Evolutionary conservation across 2,329 filamentous ascomycete genomes (phyloP).

Genomic region (Xylaria sp.): DNA sequence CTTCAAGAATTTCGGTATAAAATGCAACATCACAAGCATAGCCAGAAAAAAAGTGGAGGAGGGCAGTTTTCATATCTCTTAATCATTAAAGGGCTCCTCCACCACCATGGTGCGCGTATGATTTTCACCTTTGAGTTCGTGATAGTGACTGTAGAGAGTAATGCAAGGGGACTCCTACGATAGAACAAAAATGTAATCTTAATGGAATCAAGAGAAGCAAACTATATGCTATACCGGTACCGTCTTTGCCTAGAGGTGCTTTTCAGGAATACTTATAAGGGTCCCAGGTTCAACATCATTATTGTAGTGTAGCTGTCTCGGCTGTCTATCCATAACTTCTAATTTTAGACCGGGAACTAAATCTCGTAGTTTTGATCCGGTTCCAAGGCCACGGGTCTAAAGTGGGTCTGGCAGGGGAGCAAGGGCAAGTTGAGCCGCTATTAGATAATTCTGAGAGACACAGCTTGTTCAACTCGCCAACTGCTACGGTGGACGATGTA

Average conservation of each 20-base stretch:
- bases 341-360: slow-evolving; percentile 12
- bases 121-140: not conserved
- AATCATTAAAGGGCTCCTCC: not conserved
- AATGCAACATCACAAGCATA: not conserved
- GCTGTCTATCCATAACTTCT: not conserved
- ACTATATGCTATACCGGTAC: not conserved
- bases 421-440: not conserved
- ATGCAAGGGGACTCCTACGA: not conserved
- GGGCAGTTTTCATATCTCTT: not conserved
- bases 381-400: slow-evolving; percentile 4
- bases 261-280: not conserved
- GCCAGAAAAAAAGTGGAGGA: not conserved
- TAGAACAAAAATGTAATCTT: not conserved
- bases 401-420: not conserved
- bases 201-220: not conserved
- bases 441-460: not conserved
- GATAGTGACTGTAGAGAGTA: not conserved
- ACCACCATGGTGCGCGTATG: not conserved
- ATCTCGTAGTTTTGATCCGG: slow-evolving; percentile 1
- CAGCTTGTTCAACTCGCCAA: not conserved
- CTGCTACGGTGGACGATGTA: not conserved
- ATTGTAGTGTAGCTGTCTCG: too few relatives aligned
- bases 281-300: not conserved
- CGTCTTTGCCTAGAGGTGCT: not conserved
- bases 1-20: too few relatives aligned